These are phyloP conservation scores for Russula virescens DNA, from an alignment of 768 basidiomycete genomes.

Conservation along the genomic window DNA sequence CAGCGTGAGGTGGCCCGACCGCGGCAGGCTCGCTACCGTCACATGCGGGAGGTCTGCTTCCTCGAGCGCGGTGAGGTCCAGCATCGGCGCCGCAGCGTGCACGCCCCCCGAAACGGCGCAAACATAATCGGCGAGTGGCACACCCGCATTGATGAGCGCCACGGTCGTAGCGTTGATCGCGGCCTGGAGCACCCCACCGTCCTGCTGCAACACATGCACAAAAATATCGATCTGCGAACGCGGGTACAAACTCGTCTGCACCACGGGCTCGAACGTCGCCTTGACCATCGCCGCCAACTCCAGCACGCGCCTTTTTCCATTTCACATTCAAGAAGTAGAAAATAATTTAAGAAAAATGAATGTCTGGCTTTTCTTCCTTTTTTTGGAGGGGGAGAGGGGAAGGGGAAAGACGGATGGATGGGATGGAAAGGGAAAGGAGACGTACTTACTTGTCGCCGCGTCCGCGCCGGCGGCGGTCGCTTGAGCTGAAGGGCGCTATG, in stretches of 20 bases:
- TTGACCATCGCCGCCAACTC: constrained; percentile 86
- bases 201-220: constrained; percentile 89
- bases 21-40: constrained; percentile 86
- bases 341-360: no score
- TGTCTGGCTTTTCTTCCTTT: no score
- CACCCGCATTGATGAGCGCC: constrained; percentile 83
- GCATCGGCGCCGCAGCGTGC: constrained; percentile 70
- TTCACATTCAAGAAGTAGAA: no score
- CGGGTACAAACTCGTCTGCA: constrained; percentile 87
- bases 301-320: constrained; percentile 59
- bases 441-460: constrained; percentile 89
- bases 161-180: constrained; percentile 94
- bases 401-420: no score
- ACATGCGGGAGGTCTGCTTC: constrained; percentile 87
- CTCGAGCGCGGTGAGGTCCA: constrained; percentile 86
- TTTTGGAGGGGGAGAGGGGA: no score
- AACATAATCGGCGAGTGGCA: constrained; percentile 86
- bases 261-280: constrained; percentile 93
- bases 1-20: constrained; percentile 77
- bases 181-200: constrained; percentile 86
- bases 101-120: constrained; percentile 87
- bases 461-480: constrained; percentile 68
- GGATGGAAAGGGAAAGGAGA: not conserved
- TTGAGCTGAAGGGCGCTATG: constrained; percentile 81
- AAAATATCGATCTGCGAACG: constrained; percentile 92